Conservation (phyloP, 116 monocot species). For the Cymodocea nodosa region DNA sequence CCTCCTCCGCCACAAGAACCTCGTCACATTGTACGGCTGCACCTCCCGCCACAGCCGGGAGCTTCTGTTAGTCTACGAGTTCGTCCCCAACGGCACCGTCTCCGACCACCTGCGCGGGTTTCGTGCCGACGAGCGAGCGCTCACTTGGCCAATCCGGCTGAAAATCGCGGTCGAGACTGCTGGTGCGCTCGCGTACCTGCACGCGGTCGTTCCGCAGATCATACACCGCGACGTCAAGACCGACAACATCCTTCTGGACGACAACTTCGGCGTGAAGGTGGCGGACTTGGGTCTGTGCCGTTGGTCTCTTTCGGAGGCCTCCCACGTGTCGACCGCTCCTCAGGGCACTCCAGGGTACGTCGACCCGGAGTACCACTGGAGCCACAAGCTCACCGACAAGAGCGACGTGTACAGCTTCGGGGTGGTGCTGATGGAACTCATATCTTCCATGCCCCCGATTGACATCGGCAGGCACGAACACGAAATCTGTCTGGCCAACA, state of each 20-base stretch:
- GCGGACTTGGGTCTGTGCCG: slow-evolving; percentile 72
- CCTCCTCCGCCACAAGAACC: slow-evolving; percentile 56
- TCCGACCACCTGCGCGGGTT: slow-evolving; percentile 59
- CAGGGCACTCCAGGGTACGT: slow-evolving; percentile 74
- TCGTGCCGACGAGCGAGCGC: slow-evolving; percentile 5
- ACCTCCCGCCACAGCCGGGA: slow-evolving; percentile 38
- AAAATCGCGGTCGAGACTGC: slow-evolving; percentile 60
- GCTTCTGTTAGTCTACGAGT: slow-evolving; percentile 74
- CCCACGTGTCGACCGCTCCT: slow-evolving; percentile 56
- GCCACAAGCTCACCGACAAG: slow-evolving; percentile 58
- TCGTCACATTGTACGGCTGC: slow-evolving; percentile 62
- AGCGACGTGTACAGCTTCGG: slow-evolving; percentile 82
- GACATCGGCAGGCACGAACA: slow-evolving; percentile 26
- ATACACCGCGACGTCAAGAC: slow-evolving; percentile 83
- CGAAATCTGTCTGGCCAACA: slow-evolving; percentile 49
- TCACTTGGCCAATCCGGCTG: slow-evolving; percentile 31
- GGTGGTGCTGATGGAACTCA: slow-evolving; percentile 54
- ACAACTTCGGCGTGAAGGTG: slow-evolving; percentile 44
- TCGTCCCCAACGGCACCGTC: slow-evolving; percentile 54
- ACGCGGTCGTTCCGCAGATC: slow-evolving; percentile 53
- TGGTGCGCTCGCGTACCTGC: slow-evolving; percentile 50
- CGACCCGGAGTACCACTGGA: slow-evolving; percentile 60
- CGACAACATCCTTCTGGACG: slow-evolving; percentile 63
- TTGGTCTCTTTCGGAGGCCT: slow-evolving; percentile 32
- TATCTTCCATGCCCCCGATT: slow-evolving; percentile 54